phyloP scores from a whole-genome alignment of 2,329 filamentous ascomycete species.

The Cladosporium sp. region DNA sequence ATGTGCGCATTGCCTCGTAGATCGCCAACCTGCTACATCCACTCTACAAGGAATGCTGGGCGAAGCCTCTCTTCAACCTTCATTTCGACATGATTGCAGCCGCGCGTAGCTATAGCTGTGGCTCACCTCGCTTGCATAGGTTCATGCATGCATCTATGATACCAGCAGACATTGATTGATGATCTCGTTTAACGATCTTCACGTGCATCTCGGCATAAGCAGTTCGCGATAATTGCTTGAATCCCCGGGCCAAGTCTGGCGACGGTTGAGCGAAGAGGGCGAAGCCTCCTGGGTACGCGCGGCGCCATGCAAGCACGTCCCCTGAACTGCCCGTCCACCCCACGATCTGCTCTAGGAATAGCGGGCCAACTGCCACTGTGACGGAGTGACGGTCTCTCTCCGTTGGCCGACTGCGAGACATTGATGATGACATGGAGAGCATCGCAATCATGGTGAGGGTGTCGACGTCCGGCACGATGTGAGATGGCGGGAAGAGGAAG shows the following conservation, averaged over 20 bases:
- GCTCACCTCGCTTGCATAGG: not conserved
- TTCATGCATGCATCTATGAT: not conserved
- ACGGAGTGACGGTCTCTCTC: not conserved
- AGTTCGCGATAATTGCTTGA: constrained; percentile 8
- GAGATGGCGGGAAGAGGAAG: not conserved
- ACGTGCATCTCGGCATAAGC: constrained; percentile 1
- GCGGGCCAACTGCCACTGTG: not conserved
- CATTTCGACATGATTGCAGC: not conserved
- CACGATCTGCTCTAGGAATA: not conserved
- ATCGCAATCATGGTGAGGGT: not conserved
- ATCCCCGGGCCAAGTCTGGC: constrained; percentile 3
- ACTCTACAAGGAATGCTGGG: constrained; percentile 3
- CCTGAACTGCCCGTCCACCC: not conserved
- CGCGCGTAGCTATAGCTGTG: not conserved
- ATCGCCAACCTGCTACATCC: constrained; percentile 2
- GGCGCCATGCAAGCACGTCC: constrained; percentile 9
- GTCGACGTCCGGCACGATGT: not conserved
- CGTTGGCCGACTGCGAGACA: not conserved
- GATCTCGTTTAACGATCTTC: not conserved
- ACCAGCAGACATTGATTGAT: not conserved
- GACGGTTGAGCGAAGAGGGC: not conserved
- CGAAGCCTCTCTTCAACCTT: not conserved
- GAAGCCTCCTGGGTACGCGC: not conserved
- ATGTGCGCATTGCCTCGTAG: not conserved
- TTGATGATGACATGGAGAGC: not conserved